A percentile compares a stretch with the other conserved stretches of the same genome.
These are phyloP conservation scores for Sporothrix euskadiensis DNA, from an alignment of 2,329 filamentous ascomycete species.

Conservation along the genomic window DNA sequence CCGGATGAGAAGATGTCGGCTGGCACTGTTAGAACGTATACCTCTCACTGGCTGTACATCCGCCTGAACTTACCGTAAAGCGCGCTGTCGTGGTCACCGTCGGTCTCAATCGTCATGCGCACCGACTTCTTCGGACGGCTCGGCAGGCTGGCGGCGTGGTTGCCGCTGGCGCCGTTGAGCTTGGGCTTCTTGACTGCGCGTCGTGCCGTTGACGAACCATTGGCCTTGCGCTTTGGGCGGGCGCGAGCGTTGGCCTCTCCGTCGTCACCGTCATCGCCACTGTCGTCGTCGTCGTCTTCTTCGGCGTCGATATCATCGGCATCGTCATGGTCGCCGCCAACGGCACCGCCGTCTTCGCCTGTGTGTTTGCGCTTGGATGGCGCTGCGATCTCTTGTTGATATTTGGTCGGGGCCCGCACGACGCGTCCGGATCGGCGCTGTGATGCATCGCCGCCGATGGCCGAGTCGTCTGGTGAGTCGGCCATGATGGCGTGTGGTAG, in stretches of 20 bases:
- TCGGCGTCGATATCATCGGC: constrained; percentile 41
- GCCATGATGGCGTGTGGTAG: constrained; percentile 17
- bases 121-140: constrained; percentile 59
- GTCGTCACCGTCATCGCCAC: constrained; percentile 37
- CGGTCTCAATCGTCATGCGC: constrained; percentile 53
- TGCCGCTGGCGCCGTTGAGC: constrained; percentile 54
- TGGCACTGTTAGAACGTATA: constrained; percentile 38
- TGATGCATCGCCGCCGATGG: constrained; percentile 33
- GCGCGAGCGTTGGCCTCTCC: constrained; percentile 43
- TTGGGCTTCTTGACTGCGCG: constrained; percentile 65
- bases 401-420: constrained; percentile 61
- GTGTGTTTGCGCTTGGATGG: constrained; percentile 60
- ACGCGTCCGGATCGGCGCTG: constrained; percentile 70
- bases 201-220: constrained; percentile 43
- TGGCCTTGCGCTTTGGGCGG: constrained; percentile 32
- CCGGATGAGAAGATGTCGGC: constrained; percentile 65
- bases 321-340: constrained; percentile 50
- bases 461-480: constrained; percentile 24
- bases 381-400: constrained; percentile 53
- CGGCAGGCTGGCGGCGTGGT: constrained; percentile 48
- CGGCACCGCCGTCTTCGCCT: constrained; percentile 37
- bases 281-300: constrained; percentile 44
- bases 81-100: constrained; percentile 54
- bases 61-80: constrained; percentile 53
- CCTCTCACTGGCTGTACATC: background rate